A percentile compares a stretch with the other conserved stretches of the same genome.
Conservation (phyloP, 2,329 filamentous ascomycete genomes). For the Sclerotinia sclerotiorum region DNA sequence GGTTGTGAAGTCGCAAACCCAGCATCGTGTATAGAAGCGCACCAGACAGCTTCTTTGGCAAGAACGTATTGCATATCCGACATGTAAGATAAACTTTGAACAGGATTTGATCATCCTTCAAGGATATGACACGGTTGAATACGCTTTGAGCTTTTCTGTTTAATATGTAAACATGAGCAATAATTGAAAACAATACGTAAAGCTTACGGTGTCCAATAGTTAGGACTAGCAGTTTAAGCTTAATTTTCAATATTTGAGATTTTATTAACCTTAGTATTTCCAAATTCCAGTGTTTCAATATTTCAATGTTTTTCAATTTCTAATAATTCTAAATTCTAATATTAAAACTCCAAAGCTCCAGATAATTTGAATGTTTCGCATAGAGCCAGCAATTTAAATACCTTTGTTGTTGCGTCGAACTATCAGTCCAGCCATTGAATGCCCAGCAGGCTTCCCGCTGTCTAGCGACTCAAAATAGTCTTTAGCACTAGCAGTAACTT, state of each 20-base stretch:
- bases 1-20: slow-evolving; percentile 10
- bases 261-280: no score
- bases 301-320: no score
- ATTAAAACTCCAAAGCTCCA: no score
- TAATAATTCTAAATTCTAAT: no score
- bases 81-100: not conserved
- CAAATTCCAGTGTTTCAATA: no score
- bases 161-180: not conserved
- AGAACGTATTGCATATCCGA: not conserved
- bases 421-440: no score
- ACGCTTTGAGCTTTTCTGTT: not conserved
- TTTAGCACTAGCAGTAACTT: slow-evolving; percentile 9
- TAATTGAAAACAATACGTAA: not conserved
- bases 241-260: no score
- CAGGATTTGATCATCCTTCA: not conserved
- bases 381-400: no score
- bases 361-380: not conserved
- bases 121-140: not conserved
- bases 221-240: no score
- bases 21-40: slow-evolving; percentile 8
- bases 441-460: no score
- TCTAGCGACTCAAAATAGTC: not conserved
- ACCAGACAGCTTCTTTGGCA: slow-evolving; percentile 9
- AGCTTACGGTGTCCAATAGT: no score
- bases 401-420: no score